Conservation (phyloP, 129 eudicot genomes). For the Logfia minima region DNA sequence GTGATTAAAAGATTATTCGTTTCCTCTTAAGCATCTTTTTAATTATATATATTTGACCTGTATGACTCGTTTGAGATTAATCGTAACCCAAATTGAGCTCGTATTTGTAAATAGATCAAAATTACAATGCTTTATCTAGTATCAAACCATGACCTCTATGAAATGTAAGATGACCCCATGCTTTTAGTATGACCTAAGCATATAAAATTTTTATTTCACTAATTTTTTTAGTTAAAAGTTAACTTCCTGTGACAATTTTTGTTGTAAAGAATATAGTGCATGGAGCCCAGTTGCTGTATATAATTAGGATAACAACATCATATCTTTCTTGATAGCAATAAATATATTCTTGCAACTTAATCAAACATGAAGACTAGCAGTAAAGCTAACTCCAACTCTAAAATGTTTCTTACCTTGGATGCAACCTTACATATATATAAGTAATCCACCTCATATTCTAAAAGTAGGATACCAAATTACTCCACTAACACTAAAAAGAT, state of each 20-base stretch:
- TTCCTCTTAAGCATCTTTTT: neutral
- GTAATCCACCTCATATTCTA: conserved; percentile 15
- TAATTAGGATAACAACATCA: conserved; percentile 37
- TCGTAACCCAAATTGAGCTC: neutral
- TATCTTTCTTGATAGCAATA: conserved; percentile 44
- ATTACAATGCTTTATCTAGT: neutral
- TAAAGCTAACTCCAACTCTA: conserved; percentile 74
- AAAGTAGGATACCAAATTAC: conserved; percentile 13
- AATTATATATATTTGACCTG: neutral
- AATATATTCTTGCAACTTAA: conserved; percentile 46
- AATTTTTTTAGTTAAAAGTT: neutral
- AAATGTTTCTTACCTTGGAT: conserved; percentile 41
- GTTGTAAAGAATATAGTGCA: neutral
- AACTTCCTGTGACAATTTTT: neutral
- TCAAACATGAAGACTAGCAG: conserved; percentile 48
- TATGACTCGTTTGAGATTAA: neutral
- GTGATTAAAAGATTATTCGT: neutral
- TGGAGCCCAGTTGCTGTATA: conserved; percentile 30
- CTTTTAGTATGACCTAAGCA: conserved; percentile 12
- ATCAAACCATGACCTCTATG: neutral
- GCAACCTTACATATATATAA: conserved; percentile 38
- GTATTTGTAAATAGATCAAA: neutral
- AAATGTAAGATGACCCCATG: neutral
- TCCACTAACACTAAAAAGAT: conserved; percentile 22
- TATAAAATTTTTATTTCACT: neutral